phyloP scores from a whole-genome alignment of 192 early-diverging fungal species.

The Linnemannia schmuckeri region DNA sequence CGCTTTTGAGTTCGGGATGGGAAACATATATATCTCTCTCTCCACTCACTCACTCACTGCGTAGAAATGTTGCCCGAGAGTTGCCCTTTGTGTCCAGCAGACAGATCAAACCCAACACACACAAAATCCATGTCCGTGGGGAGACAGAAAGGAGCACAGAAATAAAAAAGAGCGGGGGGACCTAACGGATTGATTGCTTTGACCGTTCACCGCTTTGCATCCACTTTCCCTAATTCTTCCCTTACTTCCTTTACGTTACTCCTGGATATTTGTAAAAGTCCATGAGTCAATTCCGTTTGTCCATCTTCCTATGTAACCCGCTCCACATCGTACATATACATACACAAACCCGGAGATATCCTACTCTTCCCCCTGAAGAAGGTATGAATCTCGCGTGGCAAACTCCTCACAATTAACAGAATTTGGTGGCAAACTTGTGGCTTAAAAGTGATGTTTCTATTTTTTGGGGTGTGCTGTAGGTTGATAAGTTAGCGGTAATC shows the following conservation, averaged over 20 bases:
- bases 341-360: neutral
- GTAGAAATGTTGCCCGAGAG: neutral
- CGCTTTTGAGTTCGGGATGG: too few species aligned
- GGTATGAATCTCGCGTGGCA: neutral
- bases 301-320: neutral
- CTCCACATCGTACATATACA: neutral
- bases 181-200: neutral
- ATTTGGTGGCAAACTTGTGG: slow-evolving; percentile 9
- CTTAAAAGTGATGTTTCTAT: neutral
- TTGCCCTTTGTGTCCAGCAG: neutral
- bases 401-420: neutral
- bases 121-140: neutral
- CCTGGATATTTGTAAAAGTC: neutral
- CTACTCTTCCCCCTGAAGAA: neutral
- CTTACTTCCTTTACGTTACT: neutral
- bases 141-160: neutral
- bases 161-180: slow-evolving; percentile 3
- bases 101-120: neutral
- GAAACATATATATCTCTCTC: too few species aligned
- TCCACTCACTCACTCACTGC: neutral
- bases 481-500: neutral
- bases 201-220: neutral
- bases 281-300: neutral
- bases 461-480: neutral
- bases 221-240: neutral